Evolutionary conservation across 306 rosid species (phyloP).

Genomic region (Trichosanthes cucumerina): DNA sequence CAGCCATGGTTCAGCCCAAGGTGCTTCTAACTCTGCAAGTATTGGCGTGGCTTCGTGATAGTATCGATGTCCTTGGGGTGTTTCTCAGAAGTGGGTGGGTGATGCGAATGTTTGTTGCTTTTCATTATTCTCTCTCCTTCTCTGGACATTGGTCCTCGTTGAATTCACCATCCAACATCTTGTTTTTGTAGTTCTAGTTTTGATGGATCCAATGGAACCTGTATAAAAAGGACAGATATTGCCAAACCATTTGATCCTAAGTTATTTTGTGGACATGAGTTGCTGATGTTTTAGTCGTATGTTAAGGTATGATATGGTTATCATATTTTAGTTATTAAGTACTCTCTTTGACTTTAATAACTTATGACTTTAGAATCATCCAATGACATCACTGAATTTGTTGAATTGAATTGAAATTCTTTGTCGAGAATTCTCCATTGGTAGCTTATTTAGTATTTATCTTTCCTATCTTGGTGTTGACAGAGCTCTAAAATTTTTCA

Average conservation of each 20-base stretch:
- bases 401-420: not conserved
- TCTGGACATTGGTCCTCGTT: not conserved
- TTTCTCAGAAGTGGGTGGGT: not conserved
- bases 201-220: conserved; percentile 3
- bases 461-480: too few species aligned
- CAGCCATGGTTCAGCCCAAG: conserved; percentile 43
- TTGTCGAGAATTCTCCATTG: too few species aligned
- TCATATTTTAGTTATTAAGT: not conserved
- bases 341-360: not conserved
- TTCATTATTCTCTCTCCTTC: not conserved
- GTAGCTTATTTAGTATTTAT: too few species aligned
- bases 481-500: too few species aligned
- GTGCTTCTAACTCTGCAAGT: conserved; percentile 38
- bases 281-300: not conserved
- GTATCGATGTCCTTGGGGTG: not conserved
- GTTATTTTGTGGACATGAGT: conserved; percentile 3
- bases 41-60: conserved; percentile 59
- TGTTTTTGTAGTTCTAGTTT: conserved; percentile 8
- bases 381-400: too few species aligned
- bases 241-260: conserved; percentile 11
- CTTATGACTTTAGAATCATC: too few species aligned
- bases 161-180: conserved; percentile 9
- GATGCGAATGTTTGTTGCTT: conserved; percentile 5
- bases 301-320: not conserved
- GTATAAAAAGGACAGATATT: not conserved